Percentiles rank a stretch among this genome's conserved stretches.
Conservation (phyloP, 495 filamentous ascomycete genomes). For the Penicillium paradoxum region DNA sequence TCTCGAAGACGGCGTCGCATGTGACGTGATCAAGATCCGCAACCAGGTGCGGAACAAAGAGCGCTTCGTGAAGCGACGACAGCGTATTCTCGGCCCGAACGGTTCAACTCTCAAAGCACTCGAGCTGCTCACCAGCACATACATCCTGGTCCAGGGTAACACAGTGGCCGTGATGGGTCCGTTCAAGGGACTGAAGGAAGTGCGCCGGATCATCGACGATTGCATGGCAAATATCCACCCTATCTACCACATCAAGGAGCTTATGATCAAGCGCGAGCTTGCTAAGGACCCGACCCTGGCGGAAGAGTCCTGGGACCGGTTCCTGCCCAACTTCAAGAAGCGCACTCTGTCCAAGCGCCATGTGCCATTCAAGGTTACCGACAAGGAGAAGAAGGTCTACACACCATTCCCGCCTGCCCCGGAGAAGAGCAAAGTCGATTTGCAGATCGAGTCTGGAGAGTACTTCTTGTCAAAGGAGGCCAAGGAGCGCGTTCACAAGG, state of each 20-base stretch:
- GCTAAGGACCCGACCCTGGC: conserved; percentile 86
- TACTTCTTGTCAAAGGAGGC: conserved; percentile 91
- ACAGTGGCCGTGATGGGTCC: conserved; percentile 88
- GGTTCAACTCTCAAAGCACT: conserved; percentile 88
- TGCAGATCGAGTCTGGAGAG: conserved; percentile 97
- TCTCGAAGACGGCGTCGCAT: conserved; percentile 81
- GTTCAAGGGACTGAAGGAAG: conserved; percentile 89
- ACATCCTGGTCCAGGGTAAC: conserved; percentile 96
- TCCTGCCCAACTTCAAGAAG: conserved; percentile 98
- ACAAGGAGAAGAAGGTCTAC: conserved; percentile 92
- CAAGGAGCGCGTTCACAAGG: conserved; percentile 75
- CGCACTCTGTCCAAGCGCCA: conserved; percentile 79
- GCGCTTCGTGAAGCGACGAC: conserved; percentile 91
- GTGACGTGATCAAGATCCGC: conserved; percentile 91
- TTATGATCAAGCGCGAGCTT: conserved; percentile 99
- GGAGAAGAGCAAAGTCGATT: conserved; percentile 95
- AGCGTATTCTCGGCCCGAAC: conserved; percentile 81
- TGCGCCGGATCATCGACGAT: conserved; percentile 84
- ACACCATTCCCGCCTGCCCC: conserved; percentile 72
- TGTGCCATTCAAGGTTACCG: conserved; percentile 77
- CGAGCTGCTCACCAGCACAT: conserved; percentile 89
- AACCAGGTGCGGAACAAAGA: conserved; percentile 91
- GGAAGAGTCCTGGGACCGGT: conserved; percentile 90
- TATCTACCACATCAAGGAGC: conserved; percentile 93
- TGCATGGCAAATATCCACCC: conserved; percentile 96